Evolutionary conservation across 2,329 filamentous ascomycete genomes (phyloP), one percentile per base, ranked within the genome.

Genomic region (Stachybotrys chlorohalonatus): DNA sequence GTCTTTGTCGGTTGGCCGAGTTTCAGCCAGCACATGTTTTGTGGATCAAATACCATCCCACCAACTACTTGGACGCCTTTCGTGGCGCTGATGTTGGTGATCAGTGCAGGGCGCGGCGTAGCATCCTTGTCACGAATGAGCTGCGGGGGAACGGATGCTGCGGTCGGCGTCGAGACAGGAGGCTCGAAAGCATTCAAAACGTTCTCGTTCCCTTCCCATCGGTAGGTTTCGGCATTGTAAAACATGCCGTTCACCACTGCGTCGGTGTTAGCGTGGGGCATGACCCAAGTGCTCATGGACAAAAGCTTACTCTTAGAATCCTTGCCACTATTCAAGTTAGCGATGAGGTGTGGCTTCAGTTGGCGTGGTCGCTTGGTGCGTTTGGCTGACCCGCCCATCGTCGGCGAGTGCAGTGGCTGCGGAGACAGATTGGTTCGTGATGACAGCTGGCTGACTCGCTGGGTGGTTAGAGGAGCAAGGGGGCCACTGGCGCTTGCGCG

Each of bases 31-130:
- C 91, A 95, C 93, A 99, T 97, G 63, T 90, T 90, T 58, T 90
- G 86, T 4, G 94, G 94, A 66, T 99, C 94, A 68, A 97, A 99
- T 9, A 97, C 88, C 94, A 99, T 99, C 62, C 91, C 90, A n/a
- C 91, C 89, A 55, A 96, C 91, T 42, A 96, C 88, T 71, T 96
- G 92, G 13, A 96, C 87, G 58, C 90, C 92, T 65, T 93, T 89
- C 57, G 86, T 85, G 5, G 85, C 81, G 54, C 87, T 89, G 60
- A 96, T 89, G 60, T 96, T 94, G 51, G 91, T 91, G 64, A 99
- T 99, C 16, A 99, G 80, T 6, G 93, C 91, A 9, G 90, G 78
- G 57, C 86, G 72, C 62, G 84, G 83, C 2, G 83, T 86, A 11
- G 70, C 73, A 62, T 86, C 83, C 62, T 78, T 83, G 52, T 85